Conservation (phyloP, 2,329 filamentous ascomycete genomes). For the Fusarium tanahbumbuense region DNA sequence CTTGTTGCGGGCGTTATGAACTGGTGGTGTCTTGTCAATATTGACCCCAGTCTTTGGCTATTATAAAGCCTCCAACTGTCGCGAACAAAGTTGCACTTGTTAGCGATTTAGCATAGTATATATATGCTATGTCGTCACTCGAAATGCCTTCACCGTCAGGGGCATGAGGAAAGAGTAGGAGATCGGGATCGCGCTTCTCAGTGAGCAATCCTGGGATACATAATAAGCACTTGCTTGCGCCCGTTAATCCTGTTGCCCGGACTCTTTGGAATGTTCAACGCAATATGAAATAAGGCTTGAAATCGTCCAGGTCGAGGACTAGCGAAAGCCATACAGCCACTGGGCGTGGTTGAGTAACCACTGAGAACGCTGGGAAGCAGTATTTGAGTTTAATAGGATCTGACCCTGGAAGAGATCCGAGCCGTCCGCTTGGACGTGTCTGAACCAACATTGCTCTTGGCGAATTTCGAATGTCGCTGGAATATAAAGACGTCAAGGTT, state of each 20-base stretch:
- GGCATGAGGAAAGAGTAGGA: neutral
- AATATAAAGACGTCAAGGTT: neutral
- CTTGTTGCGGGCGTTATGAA: conserved; percentile 22
- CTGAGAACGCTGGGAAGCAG: conserved; percentile 3
- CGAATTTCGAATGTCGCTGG: neutral
- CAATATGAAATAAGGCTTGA: conserved; percentile 2
- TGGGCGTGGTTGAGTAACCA: conserved; percentile 14
- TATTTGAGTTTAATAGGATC: conserved; percentile 10
- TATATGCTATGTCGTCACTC: neutral
- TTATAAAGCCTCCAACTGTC: conserved; percentile 3
- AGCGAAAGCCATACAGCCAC: conserved; percentile 29
- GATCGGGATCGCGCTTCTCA: neutral
- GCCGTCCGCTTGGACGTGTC: conserved; percentile 5
- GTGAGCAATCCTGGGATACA: neutral
- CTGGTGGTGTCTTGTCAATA: conserved; percentile 22
- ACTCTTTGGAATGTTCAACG: conserved; percentile 21
- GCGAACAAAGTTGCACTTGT: neutral
- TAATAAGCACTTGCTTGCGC: conserved; percentile 26
- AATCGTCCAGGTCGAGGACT: conserved; percentile 8
- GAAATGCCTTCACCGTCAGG: neutral
- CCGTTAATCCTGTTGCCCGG: neutral
- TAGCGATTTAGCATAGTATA: neutral
- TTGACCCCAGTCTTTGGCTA: neutral
- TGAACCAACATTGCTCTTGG: neutral
- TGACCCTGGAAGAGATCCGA: conserved; percentile 2